Conservation (phyloP, 2,329 filamentous ascomycete genomes). For the Zymoseptoria pseudotritici region DNA sequence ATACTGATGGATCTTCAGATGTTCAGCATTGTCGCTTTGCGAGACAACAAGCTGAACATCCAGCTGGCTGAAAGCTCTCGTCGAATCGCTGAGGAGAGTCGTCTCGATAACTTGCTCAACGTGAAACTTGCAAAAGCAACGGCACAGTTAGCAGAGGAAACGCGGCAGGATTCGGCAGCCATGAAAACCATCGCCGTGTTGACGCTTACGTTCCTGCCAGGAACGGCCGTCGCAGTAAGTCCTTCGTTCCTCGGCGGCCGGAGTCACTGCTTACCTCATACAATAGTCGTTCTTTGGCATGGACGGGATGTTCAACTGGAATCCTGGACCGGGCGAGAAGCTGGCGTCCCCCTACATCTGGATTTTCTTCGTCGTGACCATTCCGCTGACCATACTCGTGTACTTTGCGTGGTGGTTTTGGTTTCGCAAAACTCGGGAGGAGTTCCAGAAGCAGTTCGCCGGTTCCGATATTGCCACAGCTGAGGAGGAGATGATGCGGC, state of each 20-base stretch:
- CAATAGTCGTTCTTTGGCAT: conserved; percentile 29
- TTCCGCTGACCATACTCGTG: conserved; percentile 26
- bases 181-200: conserved; percentile 42
- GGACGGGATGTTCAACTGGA: conserved; percentile 26
- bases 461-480: conserved; percentile 21
- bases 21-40: conserved; percentile 27
- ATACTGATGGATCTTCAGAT: conserved; percentile 17
- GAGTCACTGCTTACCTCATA: conserved; percentile 3
- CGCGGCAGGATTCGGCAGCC: conserved; percentile 32
- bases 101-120: conserved; percentile 29
- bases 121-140: conserved; percentile 30
- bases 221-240: conserved; percentile 30
- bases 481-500: conserved; percentile 24
- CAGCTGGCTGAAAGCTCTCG: conserved; percentile 28
- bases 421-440: conserved; percentile 20
- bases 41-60: conserved; percentile 30
- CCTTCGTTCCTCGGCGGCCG: background rate
- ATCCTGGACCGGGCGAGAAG: conserved; percentile 11
- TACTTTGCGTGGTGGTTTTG: conserved; percentile 26
- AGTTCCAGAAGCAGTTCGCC: conserved; percentile 23
- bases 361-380: conserved; percentile 28
- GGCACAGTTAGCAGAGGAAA: conserved; percentile 28
- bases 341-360: conserved; percentile 27
- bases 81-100: conserved; percentile 28
- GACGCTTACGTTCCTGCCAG: conserved; percentile 39